phyloP scores from a whole-genome alignment of 2,329 filamentous ascomycete species.

The Dissoconium aciculare region DNA sequence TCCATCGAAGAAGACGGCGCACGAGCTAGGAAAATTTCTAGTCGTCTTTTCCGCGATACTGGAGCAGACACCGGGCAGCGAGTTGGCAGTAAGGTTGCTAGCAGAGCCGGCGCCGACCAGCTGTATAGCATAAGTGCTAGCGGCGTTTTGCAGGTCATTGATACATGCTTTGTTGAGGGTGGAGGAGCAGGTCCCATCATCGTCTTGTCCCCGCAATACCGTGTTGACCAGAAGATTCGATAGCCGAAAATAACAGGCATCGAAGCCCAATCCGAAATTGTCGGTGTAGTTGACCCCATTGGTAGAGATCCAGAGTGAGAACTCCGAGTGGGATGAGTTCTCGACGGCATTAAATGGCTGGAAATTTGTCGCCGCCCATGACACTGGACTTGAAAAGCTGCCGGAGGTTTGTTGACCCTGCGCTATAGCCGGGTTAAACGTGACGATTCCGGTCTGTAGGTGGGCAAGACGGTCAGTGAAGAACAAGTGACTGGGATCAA shows the following conservation, averaged over 20 bases:
- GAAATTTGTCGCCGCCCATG: conserved; percentile 6
- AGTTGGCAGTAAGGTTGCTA: conserved; percentile 6
- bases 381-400: conserved; percentile 1
- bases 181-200: conserved; percentile 6
- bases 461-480: neutral
- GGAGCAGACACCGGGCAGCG: conserved; percentile 6
- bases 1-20: conserved; percentile 7
- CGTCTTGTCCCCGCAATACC: conserved; percentile 5
- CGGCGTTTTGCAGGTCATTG: conserved; percentile 4
- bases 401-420: conserved; percentile 1
- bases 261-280: conserved; percentile 7
- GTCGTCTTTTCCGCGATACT: conserved; percentile 5
- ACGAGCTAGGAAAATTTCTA: conserved; percentile 8
- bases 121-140: neutral
- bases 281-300: conserved; percentile 4
- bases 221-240: conserved; percentile 3
- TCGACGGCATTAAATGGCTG: conserved; percentile 3
- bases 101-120: conserved; percentile 1
- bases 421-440: conserved; percentile 4
- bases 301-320: conserved; percentile 9
- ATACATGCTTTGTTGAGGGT: conserved; percentile 7
- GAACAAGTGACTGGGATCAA: no score
- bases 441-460: conserved; percentile 4
- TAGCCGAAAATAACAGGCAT: conserved; percentile 8
- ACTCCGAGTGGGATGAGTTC: conserved; percentile 4